Evolutionary conservation across 345 rosid genomes (phyloP).

Genomic region (Laguncularia racemosa): DNA sequence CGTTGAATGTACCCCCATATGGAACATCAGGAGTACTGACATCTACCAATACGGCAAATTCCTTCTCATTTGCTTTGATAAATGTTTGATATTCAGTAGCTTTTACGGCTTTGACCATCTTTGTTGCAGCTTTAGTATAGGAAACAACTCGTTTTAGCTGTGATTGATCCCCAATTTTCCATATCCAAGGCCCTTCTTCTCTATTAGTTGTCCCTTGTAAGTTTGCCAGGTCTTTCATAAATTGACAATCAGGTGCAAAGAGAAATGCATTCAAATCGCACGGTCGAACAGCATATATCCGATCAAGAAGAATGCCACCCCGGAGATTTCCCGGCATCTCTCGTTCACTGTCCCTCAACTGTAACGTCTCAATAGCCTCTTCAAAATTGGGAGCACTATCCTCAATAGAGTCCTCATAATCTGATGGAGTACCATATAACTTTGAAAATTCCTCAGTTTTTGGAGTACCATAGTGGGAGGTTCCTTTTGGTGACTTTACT

Average conservation of each 20-base stretch:
- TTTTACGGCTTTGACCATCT: constrained; percentile 68
- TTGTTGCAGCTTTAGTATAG: constrained; percentile 62
- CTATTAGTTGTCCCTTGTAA: constrained; percentile 55
- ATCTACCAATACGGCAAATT: constrained; percentile 41
- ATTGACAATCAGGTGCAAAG: constrained; percentile 59
- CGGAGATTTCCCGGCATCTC: constrained; percentile 64
- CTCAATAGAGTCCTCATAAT: constrained; percentile 54
- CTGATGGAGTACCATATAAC: constrained; percentile 37
- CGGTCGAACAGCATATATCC: constrained; percentile 32
- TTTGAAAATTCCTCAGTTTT: constrained; percentile 36
- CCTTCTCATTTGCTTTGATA: constrained; percentile 43
- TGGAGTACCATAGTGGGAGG: constrained; percentile 24
- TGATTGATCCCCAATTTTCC: constrained; percentile 35
- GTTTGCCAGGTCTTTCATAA: constrained; percentile 60
- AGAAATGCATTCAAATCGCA: constrained; percentile 53
- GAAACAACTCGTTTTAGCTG: constrained; percentile 40
- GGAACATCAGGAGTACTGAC: constrained; percentile 84
- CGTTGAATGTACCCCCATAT: constrained; percentile 54
- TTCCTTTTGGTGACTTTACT: constrained; percentile 17
- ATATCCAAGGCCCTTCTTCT: constrained; percentile 67
- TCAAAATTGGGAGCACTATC: constrained; percentile 38
- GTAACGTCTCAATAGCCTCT: constrained; percentile 55
- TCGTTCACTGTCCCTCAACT: constrained; percentile 28
- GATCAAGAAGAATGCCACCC: constrained; percentile 71
- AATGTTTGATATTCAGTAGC: constrained; percentile 76